Conservation (phyloP, 2,329 filamentous ascomycete species). For the Shiraia sp. region DNA sequence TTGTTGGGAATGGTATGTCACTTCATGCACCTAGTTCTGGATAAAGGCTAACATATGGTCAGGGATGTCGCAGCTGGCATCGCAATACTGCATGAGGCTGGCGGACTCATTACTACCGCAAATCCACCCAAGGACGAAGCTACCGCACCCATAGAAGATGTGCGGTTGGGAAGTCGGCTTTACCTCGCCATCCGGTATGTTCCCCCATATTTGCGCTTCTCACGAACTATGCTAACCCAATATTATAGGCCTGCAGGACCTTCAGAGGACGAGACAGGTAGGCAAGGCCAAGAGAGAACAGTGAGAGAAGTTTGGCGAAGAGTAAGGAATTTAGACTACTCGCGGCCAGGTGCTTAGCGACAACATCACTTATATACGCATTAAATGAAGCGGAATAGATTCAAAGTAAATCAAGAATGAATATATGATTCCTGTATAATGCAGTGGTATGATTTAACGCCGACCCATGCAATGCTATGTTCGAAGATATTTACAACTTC, state of each 20-base stretch:
- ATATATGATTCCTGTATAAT: not conserved
- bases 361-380: no score
- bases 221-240: not conserved
- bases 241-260: slow-evolving; percentile 64
- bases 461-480: slow-evolving; percentile 2
- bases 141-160: slow-evolving; percentile 62
- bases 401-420: not conserved
- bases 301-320: slow-evolving; percentile 75
- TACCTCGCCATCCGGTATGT: slow-evolving; percentile 70
- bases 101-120: slow-evolving; percentile 73
- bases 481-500: slow-evolving; percentile 17
- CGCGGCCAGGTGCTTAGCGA: slow-evolving; percentile 59
- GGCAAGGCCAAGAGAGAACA: slow-evolving; percentile 69
- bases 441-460: slow-evolving; percentile 2
- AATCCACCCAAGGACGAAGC: slow-evolving; percentile 66
- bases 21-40: no score
- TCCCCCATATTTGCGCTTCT: not conserved
- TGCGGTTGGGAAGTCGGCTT: slow-evolving; percentile 66
- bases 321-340: slow-evolving; percentile 68
- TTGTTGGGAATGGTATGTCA: slow-evolving; percentile 72
- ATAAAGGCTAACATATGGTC: slow-evolving; percentile 13
- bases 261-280: slow-evolving; percentile 63
- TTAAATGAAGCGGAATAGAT: not conserved
- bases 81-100: slow-evolving; percentile 72
- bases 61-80: slow-evolving; percentile 78